These are phyloP conservation scores for Trichophyton rubrum DNA, from an alignment of 2,329 filamentous ascomycete genomes.

Conservation along the genomic window DNA sequence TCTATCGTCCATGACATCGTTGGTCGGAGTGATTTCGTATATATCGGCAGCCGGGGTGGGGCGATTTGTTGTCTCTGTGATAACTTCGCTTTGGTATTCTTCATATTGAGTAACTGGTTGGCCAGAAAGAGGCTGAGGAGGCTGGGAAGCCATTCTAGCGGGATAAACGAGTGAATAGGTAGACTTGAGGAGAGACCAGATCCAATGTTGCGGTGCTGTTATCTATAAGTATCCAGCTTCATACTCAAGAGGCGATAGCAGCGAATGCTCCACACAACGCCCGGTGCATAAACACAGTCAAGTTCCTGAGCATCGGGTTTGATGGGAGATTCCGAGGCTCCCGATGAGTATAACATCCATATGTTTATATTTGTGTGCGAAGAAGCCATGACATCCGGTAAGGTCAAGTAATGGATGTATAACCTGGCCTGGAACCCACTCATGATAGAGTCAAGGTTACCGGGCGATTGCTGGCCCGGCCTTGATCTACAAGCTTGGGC, in stretches of 20 bases:
- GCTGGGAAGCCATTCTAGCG: constrained; percentile 1
- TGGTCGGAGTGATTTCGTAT: background rate
- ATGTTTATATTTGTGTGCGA: background rate
- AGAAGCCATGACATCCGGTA: background rate
- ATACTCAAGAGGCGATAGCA: background rate
- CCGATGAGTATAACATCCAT: background rate
- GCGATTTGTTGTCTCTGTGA: background rate
- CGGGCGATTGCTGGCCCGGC: background rate
- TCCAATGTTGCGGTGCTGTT: background rate
- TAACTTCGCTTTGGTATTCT: background rate
- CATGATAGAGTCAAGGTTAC: background rate
- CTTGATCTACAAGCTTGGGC: background rate
- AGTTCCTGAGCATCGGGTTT: background rate
- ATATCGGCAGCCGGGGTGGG: background rate
- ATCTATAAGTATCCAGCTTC: background rate
- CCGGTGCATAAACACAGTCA: background rate
- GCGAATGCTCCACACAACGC: background rate
- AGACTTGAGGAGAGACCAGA: background rate
- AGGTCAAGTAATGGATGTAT: background rate
- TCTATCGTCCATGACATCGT: background rate
- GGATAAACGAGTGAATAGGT: background rate
- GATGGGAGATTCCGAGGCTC: background rate
- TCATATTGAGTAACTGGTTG: background rate
- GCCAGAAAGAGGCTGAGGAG: background rate
- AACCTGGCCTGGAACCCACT: background rate